These are phyloP conservation scores for Orbilia blumenaviensis DNA, from an alignment of 2,329 filamentous ascomycete genomes.

Conservation along the genomic window DNA sequence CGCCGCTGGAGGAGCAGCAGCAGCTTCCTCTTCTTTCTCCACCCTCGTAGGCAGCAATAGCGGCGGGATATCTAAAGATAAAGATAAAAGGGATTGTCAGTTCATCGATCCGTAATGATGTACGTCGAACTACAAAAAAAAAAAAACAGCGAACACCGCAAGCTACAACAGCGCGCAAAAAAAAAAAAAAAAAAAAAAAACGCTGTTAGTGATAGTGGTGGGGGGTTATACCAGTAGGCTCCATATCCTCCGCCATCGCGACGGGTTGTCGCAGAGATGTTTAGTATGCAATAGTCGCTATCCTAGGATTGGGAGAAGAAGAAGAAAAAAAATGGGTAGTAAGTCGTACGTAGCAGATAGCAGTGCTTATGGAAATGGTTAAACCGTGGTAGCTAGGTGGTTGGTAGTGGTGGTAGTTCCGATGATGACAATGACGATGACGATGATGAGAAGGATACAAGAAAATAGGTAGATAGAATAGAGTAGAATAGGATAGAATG, in stretches of 20 bases:
- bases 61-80: not conserved
- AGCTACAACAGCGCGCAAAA: not conserved
- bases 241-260: constrained; percentile 15
- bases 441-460: too few relatives aligned
- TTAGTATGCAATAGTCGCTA: too few relatives aligned
- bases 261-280: not conserved
- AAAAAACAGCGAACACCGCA: not conserved
- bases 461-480: too few relatives aligned
- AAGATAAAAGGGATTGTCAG: not conserved
- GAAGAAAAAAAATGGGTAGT: not conserved
- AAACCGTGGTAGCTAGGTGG: too few relatives aligned
- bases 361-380: too few relatives aligned
- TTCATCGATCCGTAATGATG: not conserved
- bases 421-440: too few relatives aligned
- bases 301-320: not conserved
- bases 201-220: too few relatives aligned
- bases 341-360: too few relatives aligned
- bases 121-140: not conserved
- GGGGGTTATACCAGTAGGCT: constrained; percentile 8
- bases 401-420: too few relatives aligned
- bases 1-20: not conserved
- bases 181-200: not conserved
- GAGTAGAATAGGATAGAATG: too few relatives aligned
- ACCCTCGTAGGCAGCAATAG: not conserved
- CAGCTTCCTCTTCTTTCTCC: not conserved